Evolutionary conservation across 164 flowering plant species (phyloP), one percentile per base, ranked within the genome.

Genomic region (Vitis amurensis): DNA sequence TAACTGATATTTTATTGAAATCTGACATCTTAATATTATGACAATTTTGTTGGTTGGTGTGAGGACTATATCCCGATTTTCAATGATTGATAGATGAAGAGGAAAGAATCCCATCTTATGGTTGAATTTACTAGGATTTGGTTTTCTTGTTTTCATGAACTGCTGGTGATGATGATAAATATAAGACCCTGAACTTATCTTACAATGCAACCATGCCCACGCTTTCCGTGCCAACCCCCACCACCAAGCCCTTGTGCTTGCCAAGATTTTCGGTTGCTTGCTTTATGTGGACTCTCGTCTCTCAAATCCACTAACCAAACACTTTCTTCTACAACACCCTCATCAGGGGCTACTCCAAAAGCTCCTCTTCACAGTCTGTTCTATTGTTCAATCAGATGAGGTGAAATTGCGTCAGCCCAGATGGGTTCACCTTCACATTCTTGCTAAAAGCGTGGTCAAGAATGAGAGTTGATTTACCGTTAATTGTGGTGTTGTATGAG

Each of bases 201-300:
- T 23, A 23, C 27, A 23, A 23, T 23, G 57, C 44, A 71, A 77
- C 70, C 83, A 77, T 57, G 77, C 67, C 52, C 79, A 70, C 13
- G 27, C 77, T 47, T 23, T 74, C 61, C 9, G 44, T 48, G 51
- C 70, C 4, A 71, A 72, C 63, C 77, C 69, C 66, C 44, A 58
- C 8, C 31, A 15, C 13, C 61, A 72, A 67, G 0, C 68, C 30
- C 4, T 70, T 19, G 50, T 71, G 11, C 52, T 71, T 8, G 74
- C 69, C 79, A 76, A 77, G 60, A 73, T 80, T 14, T 57, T 80
- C 11, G 83, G 79, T 14, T 77, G 77, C 49, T 66, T 80, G 16
- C 50, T 9, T 0, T 82, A 79, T 16, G 85, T 80, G 8, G 80
- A 65, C 66, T 58, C 64, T 82, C 69, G 79, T 81, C 44, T 75